Percentiles rank a stretch among this genome's conserved stretches.
Conservation (phyloP, 345 rosid species). For the Hibiscus tridactylites region DNA sequence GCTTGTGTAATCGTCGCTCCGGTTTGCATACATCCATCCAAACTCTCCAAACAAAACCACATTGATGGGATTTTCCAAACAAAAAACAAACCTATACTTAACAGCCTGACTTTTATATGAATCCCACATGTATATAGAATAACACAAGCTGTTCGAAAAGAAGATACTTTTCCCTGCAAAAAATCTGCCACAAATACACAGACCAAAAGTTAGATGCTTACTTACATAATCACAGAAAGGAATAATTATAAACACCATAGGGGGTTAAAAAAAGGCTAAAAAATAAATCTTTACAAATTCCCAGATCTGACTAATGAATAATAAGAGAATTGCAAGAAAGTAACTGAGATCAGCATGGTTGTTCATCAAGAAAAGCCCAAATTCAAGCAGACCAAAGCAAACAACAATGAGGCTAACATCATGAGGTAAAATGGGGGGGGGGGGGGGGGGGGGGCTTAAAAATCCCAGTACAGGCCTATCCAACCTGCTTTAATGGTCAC, state of each 20-base stretch:
- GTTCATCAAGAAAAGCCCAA: conserved; percentile 25
- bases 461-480: conserved; percentile 16
- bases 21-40: conserved; percentile 75
- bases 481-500: conserved; percentile 26
- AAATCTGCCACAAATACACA: conserved; percentile 50
- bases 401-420: conserved; percentile 22
- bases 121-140: conserved; percentile 27
- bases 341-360: conserved; percentile 18
- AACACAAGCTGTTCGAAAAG: conserved; percentile 30
- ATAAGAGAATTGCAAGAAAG: conserved; percentile 19
- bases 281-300: conserved; percentile 44
- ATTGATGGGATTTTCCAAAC: conserved; percentile 32
- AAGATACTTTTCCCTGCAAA: conserved; percentile 44
- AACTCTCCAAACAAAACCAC: conserved; percentile 44
- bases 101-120: conserved; percentile 26
- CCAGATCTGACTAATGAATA: conserved; percentile 35
- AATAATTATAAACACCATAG: conserved; percentile 22
- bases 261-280: background rate
- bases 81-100: conserved; percentile 20
- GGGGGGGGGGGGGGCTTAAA: conserved; percentile 11
- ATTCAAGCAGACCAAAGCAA: conserved; percentile 35
- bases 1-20: conserved; percentile 35
- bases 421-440: conserved; percentile 5
- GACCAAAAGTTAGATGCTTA: conserved; percentile 36
- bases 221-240: conserved; percentile 33